Evolutionary conservation across 2,329 filamentous ascomycete species (phyloP), one percentile per base, ranked within the genome.

Genomic region (Xylaria sp.): DNA sequence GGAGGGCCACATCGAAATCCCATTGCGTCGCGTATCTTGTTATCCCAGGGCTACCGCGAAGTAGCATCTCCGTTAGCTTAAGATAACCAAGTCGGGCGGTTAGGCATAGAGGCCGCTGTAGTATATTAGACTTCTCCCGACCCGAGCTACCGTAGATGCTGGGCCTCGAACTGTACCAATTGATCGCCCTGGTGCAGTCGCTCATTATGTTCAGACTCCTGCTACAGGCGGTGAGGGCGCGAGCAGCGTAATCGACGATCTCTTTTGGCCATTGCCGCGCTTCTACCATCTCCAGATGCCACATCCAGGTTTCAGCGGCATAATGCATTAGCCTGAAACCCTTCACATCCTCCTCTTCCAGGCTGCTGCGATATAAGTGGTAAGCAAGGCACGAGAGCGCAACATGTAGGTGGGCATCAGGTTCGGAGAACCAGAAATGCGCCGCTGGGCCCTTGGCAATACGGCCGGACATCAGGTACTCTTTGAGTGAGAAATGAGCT

Each of bases 401-500:
- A 32, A 64, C 12, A 24, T 64, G 53, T 2, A 58, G 14, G n/a
- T 64, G 61, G 9, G 54, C 61, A 4, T 64, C 53, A 17, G 3
- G 2, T 21, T 58, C 61, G 21, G 54, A 32, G 32, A 64, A 57
- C 4, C 4, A 51, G 54, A 51, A 64, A 19, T 3, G 1, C 7
- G 42, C 30, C 1, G 30, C 30, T n/a, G 14, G 61, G 6, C 34
- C 24, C 0, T 47, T 9, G 7, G 3, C 34, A 34, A 34, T 53
- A 11, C 42, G 32, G 4, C n/a, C 11, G 19, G 54, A 59, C 17
- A 9, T 51, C 4, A 64, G 30, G 30, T 64, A 58, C 11, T 64
- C 61, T 19, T 21, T 39, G 12, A 64, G 5, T 4, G 61, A 64
- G 6, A 64, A 54, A 17, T 64, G 61, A 11, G 61, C 61, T 32